A percentile compares a stretch with the other conserved stretches of the same genome.
Conservation (phyloP, 495 filamentous ascomycete species). For the Stereocaulon alpinum region DNA sequence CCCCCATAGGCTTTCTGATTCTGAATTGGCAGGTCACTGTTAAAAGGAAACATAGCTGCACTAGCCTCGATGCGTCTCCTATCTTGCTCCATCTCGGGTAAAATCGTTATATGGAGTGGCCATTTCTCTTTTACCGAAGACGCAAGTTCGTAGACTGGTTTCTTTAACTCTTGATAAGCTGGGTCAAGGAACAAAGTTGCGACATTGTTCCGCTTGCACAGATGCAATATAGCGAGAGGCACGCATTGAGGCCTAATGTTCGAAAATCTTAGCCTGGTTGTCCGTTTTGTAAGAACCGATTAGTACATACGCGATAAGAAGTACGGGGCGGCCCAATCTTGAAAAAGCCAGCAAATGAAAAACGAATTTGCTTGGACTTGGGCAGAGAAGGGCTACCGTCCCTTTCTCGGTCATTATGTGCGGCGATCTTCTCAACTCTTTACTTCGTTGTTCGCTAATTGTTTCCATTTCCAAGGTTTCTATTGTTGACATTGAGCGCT, state of each 20-base stretch:
- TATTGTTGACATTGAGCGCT: background rate
- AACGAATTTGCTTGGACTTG: slow-evolving; percentile 40
- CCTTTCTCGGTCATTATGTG: background rate
- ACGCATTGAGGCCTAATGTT: slow-evolving; percentile 38
- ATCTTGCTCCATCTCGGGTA: background rate
- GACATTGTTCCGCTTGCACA: slow-evolving; percentile 33
- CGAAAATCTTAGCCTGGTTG: background rate
- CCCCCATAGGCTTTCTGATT: slow-evolving; percentile 1
- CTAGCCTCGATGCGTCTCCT: background rate
- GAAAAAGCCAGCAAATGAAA: slow-evolving; percentile 44
- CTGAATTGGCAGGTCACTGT: background rate
- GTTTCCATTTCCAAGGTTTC: no score
- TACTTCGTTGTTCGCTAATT: background rate
- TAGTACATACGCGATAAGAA: slow-evolving; percentile 40
- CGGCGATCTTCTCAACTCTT: slow-evolving; percentile 1
- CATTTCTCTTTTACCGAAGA: background rate
- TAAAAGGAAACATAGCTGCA: background rate
- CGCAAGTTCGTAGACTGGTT: background rate
- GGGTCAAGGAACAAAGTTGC: slow-evolving; percentile 29
- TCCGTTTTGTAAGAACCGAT: background rate
- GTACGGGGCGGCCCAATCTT: slow-evolving; percentile 35
- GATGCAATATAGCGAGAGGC: slow-evolving; percentile 31
- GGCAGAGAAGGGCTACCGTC: slow-evolving; percentile 37
- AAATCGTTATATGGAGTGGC: background rate
- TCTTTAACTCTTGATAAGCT: slow-evolving; percentile 23